A percentile compares a stretch with the other conserved stretches of the same genome.
phyloP scores from a whole-genome alignment of 2,329 filamentous ascomycete species.

The Penicillium italicum region DNA sequence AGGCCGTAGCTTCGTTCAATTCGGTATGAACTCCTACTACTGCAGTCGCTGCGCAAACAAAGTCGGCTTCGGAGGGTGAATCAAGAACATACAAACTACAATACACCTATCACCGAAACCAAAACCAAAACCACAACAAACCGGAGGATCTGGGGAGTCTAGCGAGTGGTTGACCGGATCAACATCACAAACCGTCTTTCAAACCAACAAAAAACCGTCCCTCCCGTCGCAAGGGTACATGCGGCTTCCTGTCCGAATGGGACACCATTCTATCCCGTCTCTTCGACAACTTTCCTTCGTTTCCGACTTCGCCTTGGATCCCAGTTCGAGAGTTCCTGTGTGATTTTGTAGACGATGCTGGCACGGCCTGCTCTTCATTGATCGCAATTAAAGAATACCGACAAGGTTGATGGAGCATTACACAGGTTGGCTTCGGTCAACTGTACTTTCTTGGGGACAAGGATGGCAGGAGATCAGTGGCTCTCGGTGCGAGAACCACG shows the following conservation, averaged over 20 bases:
- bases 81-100: not conserved
- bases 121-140: not conserved
- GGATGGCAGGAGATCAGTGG: not conserved
- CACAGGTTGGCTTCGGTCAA: not conserved
- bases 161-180: not conserved
- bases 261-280: not conserved
- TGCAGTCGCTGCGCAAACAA: slow-evolving; percentile 46
- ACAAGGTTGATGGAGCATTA: not conserved
- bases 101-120: not conserved
- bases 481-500: not conserved
- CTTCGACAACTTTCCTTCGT: not conserved
- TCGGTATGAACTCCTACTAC: slow-evolving; percentile 51
- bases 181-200: not conserved
- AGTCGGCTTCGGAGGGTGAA: slow-evolving; percentile 44
- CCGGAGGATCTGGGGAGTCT: not conserved
- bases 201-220: not conserved
- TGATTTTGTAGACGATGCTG: not conserved
- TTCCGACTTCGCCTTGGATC: not conserved
- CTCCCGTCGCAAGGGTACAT: not conserved
- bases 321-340: not conserved
- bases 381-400: not conserved
- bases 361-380: not conserved
- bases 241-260: not conserved
- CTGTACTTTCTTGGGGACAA: not conserved
- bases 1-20: slow-evolving; percentile 40